These are phyloP conservation scores for Rhynchosporium secalis DNA, from an alignment of 2,329 filamentous ascomycete species.

Conservation along the genomic window DNA sequence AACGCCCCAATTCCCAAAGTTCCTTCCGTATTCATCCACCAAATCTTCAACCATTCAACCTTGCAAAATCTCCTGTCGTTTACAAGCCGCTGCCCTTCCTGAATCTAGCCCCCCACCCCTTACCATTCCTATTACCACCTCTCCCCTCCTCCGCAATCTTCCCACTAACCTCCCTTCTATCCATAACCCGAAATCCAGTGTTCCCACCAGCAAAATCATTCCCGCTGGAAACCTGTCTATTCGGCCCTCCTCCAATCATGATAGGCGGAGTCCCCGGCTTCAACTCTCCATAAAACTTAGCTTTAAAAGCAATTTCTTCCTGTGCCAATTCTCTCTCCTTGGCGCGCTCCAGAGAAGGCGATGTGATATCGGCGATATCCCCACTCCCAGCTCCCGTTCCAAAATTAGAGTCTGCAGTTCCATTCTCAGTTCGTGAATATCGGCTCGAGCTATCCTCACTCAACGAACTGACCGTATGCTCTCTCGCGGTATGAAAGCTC, in stretches of 20 bases:
- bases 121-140: constrained; percentile 24
- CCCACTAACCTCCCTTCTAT: constrained; percentile 66
- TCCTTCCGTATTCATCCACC: constrained; percentile 4
- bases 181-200: constrained; percentile 17
- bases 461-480: constrained; percentile 40
- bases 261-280: constrained; percentile 54
- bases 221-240: constrained; percentile 57
- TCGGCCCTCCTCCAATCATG: constrained; percentile 45
- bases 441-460: constrained; percentile 43
- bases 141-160: constrained; percentile 71
- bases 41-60: not conserved
- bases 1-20: constrained; percentile 9
- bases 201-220: constrained; percentile 51
- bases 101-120: constrained; percentile 39
- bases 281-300: constrained; percentile 61
- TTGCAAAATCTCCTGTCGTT: not conserved
- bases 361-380: constrained; percentile 45
- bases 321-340: constrained; percentile 15
- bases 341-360: not conserved
- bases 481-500: constrained; percentile 43
- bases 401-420: no score
- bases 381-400: constrained; percentile 38
- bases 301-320: constrained; percentile 44
- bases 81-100: constrained; percentile 42
- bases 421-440: constrained; percentile 30